Percentiles rank a stretch among this genome's conserved stretches.
Conservation (phyloP, 73 alveolate genomes). For the Blepharisma stoltei region DNA sequence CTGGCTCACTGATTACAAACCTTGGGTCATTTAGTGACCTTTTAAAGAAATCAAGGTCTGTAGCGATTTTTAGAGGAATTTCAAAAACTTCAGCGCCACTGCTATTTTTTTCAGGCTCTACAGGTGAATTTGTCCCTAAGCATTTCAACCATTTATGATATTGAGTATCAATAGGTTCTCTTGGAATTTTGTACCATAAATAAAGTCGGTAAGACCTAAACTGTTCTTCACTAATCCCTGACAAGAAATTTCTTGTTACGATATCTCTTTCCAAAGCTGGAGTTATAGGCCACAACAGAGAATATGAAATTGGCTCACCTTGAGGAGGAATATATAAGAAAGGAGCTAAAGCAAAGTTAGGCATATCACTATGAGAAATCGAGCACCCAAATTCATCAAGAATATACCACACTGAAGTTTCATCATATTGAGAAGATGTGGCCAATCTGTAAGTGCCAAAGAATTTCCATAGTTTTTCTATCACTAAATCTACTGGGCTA, state of each 20-base stretch:
- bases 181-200: conserved; percentile 90
- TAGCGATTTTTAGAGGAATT: conserved; percentile 60
- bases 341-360: conserved; percentile 84
- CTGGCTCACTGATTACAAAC: conserved; percentile 56
- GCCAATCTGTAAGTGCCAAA: conserved; percentile 81
- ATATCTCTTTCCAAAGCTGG: conserved; percentile 62
- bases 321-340: conserved; percentile 72
- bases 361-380: conserved; percentile 85
- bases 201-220: conserved; percentile 85
- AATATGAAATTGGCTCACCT: conserved; percentile 67
- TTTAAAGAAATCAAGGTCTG: conserved; percentile 75
- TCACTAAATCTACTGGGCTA: conserved; percentile 27
- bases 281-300: conserved; percentile 79
- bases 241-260: conserved; percentile 81
- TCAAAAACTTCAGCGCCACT: conserved; percentile 35
- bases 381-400: conserved; percentile 91
- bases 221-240: conserved; percentile 73
- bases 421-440: conserved; percentile 75
- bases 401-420: conserved; percentile 82
- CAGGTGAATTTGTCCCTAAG: conserved; percentile 38
- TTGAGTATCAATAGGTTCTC: conserved; percentile 59
- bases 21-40: conserved; percentile 67
- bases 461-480: conserved; percentile 66
- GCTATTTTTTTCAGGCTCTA: conserved; percentile 31
- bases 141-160: conserved; percentile 51